Percentiles rank a stretch among this genome's conserved stretches.
Conservation (phyloP, 2,329 filamentous ascomycete species). For the Dothidotthia symphoricarpi region DNA sequence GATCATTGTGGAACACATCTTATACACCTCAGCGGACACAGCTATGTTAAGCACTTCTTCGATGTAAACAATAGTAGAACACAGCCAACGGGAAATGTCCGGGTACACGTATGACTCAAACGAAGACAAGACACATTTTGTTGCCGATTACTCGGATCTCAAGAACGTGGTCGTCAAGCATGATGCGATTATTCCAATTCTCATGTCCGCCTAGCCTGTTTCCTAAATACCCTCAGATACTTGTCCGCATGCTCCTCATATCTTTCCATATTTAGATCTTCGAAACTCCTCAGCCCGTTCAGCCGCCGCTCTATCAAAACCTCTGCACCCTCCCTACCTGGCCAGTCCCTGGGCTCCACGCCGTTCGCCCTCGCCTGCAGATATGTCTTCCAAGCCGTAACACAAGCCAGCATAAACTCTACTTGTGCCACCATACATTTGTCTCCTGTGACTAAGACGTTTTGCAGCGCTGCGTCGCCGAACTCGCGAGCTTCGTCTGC, state of each 20-base stretch:
- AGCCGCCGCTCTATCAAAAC: not conserved
- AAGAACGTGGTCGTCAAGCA: no score
- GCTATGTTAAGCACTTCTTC: no score
- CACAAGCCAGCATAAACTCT: conserved; percentile 10
- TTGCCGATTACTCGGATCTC: no score
- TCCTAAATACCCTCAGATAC: not conserved
- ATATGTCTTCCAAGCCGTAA: conserved; percentile 12
- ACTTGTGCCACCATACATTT: conserved; percentile 14
- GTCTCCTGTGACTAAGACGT: conserved; percentile 4
- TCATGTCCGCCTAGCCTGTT: no score
- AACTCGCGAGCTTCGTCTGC: conserved; percentile 12
- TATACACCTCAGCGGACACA: no score
- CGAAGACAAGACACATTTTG: no score
- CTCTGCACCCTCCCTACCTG: not conserved
- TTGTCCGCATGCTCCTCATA: conserved; percentile 1
- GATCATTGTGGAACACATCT: no score
- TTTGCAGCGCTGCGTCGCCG: conserved; percentile 9
- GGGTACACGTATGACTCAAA: no score
- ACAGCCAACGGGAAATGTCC: no score
- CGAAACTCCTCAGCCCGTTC: not conserved
- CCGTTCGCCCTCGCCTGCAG: not conserved
- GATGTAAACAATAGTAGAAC: no score
- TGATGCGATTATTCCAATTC: no score
- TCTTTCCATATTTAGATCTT: not conserved
- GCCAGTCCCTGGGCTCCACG: no score